A percentile compares a stretch with the other conserved stretches of the same genome.
Conservation (phyloP, 2,329 filamentous ascomycete species). For the Botryosphaeria dothidea region DNA sequence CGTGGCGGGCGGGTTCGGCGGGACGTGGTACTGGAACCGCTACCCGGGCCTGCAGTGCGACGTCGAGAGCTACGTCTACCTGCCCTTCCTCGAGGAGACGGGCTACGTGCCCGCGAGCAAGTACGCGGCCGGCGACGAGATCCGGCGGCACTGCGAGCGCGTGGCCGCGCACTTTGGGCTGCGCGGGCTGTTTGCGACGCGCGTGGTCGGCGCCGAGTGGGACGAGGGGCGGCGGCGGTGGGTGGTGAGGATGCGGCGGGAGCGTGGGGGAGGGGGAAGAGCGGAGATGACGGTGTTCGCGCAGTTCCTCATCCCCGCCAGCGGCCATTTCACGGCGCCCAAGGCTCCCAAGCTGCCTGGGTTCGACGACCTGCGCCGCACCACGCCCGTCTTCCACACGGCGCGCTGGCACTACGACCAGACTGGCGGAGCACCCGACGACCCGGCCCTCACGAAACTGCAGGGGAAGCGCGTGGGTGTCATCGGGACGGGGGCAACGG, state of each 20-base stretch:
- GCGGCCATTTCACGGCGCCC: conserved; percentile 31
- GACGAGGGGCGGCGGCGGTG: too few species aligned
- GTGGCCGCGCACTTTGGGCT: too few species aligned
- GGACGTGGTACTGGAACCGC: conserved; percentile 32
- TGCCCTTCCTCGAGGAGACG: conserved; percentile 45
- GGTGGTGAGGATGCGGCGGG: too few species aligned
- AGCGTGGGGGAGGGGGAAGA: too few species aligned
- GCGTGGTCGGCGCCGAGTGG: too few species aligned
- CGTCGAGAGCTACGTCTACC: conserved; percentile 27
- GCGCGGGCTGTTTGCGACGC: too few species aligned
- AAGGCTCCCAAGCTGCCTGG: conserved; percentile 37
- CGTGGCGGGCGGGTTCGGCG: conserved; percentile 25
- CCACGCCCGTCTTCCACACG: conserved; percentile 33
- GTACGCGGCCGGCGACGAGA: conserved; percentile 37
- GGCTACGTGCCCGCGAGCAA: conserved; percentile 34
- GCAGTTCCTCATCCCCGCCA: conserved; percentile 26
- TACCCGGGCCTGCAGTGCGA: conserved; percentile 29
- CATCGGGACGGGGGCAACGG: conserved; percentile 31
- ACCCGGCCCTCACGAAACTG: conserved; percentile 27
- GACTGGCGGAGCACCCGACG: conserved; percentile 38
- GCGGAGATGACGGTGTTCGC: conserved; percentile 25
- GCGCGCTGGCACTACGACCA: not conserved
- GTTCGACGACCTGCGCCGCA: conserved; percentile 35
- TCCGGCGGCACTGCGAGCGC: conserved; percentile 36
- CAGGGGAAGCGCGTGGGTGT: conserved; percentile 25